These are phyloP conservation scores for Carex arenaria DNA, from an alignment of 202 grass and related monocot genomes.

Conservation along the genomic window DNA sequence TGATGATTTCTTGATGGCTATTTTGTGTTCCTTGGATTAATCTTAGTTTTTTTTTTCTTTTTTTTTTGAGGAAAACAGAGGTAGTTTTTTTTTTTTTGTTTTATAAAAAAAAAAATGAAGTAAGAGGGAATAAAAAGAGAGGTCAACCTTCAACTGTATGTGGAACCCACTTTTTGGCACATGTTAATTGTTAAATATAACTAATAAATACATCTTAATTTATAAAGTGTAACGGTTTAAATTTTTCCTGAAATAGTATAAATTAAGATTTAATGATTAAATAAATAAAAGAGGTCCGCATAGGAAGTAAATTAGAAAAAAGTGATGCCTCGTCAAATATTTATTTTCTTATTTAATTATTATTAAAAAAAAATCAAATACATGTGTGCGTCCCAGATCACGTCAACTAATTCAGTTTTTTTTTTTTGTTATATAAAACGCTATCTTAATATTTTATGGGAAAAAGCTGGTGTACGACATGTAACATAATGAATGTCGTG, in stretches of 20 bases:
- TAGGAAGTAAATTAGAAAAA: neutral
- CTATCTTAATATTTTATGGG: no score
- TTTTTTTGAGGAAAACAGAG: no score
- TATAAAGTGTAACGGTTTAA: neutral
- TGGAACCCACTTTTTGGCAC: neutral
- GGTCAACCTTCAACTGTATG: no score
- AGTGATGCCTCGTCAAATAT: neutral
- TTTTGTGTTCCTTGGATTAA: neutral
- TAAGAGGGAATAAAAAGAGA: neutral
- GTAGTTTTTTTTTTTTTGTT: neutral
- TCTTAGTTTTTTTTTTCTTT: neutral
- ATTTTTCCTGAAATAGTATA: no score
- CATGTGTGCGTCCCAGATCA: neutral
- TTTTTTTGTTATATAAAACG: no score
- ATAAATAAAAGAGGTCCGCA: neutral
- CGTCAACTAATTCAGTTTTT: neutral
- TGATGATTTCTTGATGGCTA: neutral
- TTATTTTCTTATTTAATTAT: neutral
- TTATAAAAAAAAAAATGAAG: neutral
- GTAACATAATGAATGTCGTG: no score
- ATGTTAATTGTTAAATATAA: neutral
- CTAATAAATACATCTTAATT: neutral
- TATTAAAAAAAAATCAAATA: neutral
- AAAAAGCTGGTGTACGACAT: no score
- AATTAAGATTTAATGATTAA: no score